Evolutionary conservation across 2,329 filamentous ascomycete species (phyloP).

Genomic region (Graphiopsis chlorocephala): DNA sequence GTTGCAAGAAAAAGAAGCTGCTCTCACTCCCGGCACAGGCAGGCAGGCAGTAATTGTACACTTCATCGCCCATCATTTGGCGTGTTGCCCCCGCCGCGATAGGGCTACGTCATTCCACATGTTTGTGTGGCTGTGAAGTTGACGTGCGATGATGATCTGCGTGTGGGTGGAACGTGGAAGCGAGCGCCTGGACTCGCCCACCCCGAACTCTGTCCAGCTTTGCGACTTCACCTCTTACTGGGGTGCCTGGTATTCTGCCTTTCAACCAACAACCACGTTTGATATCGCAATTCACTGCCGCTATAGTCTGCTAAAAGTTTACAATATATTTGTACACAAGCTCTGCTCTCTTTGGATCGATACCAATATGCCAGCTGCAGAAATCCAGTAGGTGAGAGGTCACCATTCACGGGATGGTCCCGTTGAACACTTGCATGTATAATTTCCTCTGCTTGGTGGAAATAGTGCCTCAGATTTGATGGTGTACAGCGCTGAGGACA

Average conservation of each 20-base stretch:
- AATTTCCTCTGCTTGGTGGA: not conserved
- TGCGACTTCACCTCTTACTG: not conserved
- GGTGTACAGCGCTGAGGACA: not conserved
- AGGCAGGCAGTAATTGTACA: not conserved
- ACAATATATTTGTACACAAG: not conserved
- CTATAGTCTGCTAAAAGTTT: not conserved
- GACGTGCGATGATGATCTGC: constrained; percentile 3
- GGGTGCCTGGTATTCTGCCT: not conserved
- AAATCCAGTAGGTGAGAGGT: not conserved
- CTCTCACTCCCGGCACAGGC: no score
- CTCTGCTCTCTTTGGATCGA: not conserved
- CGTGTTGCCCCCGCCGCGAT: not conserved
- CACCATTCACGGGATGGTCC: not conserved
- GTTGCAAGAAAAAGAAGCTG: not conserved
- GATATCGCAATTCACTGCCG: not conserved
- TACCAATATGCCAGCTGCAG: not conserved
- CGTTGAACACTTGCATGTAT: not conserved
- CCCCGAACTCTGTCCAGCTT: constrained; percentile 4
- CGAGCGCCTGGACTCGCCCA: not conserved
- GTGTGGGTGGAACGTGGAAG: not conserved
- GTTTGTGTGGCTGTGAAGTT: not conserved
- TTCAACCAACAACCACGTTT: not conserved
- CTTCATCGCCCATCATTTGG: not conserved
- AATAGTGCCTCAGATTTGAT: not conserved
- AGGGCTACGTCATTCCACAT: constrained; percentile 2